A percentile compares a stretch with the other conserved stretches of the same genome.
These are phyloP conservation scores for Trichosanthes truncata DNA, from an alignment of 306 rosid species.

Conservation along the genomic window DNA sequence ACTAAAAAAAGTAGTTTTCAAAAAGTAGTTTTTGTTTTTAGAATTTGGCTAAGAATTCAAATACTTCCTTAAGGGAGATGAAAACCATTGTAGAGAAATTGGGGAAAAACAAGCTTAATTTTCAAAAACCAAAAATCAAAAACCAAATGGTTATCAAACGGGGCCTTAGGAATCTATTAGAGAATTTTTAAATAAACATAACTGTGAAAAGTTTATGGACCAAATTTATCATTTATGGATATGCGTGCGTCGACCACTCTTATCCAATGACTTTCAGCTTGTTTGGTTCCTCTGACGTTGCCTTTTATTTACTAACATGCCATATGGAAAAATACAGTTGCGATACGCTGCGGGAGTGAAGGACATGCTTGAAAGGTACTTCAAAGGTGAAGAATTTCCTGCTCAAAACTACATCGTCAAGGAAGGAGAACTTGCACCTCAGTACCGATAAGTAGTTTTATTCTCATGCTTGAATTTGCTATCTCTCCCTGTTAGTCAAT, in stretches of 20 bases:
- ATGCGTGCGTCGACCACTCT: not conserved
- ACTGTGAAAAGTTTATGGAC: not conserved
- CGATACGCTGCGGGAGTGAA: conserved; percentile 90
- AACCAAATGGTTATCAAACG: too few relatives aligned
- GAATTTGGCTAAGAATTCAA: too few relatives aligned
- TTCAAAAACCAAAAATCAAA: too few relatives aligned
- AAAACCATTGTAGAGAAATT: too few relatives aligned
- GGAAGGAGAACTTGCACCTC: conserved; percentile 82
- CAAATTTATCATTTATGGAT: too few relatives aligned
- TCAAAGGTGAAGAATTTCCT: conserved; percentile 86
- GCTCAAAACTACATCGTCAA: conserved; percentile 88
- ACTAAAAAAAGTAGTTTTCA: too few relatives aligned
- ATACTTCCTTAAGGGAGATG: too few relatives aligned
- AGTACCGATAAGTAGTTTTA: conserved; percentile 41
- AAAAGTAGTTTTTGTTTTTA: too few relatives aligned
- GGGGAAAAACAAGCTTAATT: too few relatives aligned
- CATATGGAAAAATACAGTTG: conserved; percentile 30
- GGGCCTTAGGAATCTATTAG: too few relatives aligned
- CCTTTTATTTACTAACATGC: not conserved
- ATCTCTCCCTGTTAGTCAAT: not conserved
- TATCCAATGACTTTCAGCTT: not conserved
- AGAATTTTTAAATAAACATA: not conserved
- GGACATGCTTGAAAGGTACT: conserved; percentile 89
- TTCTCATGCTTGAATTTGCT: not conserved
- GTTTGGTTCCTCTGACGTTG: not conserved